A percentile compares a stretch with the other conserved stretches of the same genome.
phyloP scores from a whole-genome alignment of 148 eudicot species.

The Diospyros lotus region DNA sequence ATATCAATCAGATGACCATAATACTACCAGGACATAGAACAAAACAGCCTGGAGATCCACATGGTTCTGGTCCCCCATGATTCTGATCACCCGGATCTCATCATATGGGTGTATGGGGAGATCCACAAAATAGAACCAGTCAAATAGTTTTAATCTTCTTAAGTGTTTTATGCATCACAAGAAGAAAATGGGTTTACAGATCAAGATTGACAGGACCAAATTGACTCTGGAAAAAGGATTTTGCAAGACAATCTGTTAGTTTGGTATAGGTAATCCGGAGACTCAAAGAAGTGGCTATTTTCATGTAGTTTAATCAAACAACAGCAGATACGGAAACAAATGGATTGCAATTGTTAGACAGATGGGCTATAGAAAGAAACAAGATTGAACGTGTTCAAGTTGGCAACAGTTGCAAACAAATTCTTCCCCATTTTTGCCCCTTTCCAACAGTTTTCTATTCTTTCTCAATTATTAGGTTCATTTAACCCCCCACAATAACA shows the following conservation, averaged over 20 bases:
- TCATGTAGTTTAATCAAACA: background rate
- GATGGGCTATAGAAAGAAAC: background rate
- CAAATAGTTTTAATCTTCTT: background rate
- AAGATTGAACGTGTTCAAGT: background rate
- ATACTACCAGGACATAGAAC: background rate
- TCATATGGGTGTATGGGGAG: background rate
- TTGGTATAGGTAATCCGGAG: background rate
- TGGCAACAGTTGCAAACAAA: background rate
- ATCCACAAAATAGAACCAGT: background rate
- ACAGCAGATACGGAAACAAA: background rate
- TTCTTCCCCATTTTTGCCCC: background rate
- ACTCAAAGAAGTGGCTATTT: background rate
- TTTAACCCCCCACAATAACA: too few species aligned
- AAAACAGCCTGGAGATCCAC: background rate
- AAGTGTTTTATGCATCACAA: background rate
- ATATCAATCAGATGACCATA: background rate
- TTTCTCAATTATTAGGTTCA: too few species aligned
- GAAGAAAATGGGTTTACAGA: background rate
- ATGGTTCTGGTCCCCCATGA: background rate
- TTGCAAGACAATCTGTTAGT: background rate
- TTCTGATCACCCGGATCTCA: background rate
- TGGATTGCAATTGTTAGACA: background rate
- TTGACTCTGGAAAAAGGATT: background rate
- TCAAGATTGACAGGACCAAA: background rate
- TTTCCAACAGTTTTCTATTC: background rate